A percentile compares a stretch with the other conserved stretches of the same genome.
Evolutionary conservation across 2,329 filamentous ascomycete genomes (phyloP).

Genomic region (Colletotrichum euphorbiae): DNA sequence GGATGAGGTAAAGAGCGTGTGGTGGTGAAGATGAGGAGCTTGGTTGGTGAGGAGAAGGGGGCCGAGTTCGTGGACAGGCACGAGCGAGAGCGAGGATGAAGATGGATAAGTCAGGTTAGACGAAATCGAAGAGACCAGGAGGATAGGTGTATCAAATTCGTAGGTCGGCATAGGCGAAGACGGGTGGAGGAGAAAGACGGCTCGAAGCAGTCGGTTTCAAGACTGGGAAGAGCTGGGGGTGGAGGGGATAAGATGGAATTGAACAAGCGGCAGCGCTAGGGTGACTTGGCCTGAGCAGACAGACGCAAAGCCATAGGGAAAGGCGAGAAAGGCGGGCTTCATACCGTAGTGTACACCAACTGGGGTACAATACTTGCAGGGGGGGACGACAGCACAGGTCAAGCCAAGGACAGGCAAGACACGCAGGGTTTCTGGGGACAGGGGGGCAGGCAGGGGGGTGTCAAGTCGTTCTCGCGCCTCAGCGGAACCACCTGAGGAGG

Average conservation of each 20-base stretch:
- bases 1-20: slow-evolving; percentile 24
- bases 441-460: slow-evolving; percentile 17
- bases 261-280: slow-evolving; percentile 36
- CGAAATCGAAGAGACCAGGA: slow-evolving; percentile 32
- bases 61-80: background rate
- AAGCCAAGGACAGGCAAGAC: slow-evolving; percentile 36
- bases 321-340: slow-evolving; percentile 12
- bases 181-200: slow-evolving; percentile 25
- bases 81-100: slow-evolving; percentile 1
- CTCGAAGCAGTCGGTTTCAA: slow-evolving; percentile 34
- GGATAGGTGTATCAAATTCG: slow-evolving; percentile 27
- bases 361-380: background rate
- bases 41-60: background rate
- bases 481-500: background rate
- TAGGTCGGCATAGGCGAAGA: slow-evolving; percentile 27
- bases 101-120: slow-evolving; percentile 10
- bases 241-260: slow-evolving; percentile 41
- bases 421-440: slow-evolving; percentile 31
- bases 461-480: slow-evolving; percentile 6
- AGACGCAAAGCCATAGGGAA: slow-evolving; percentile 5
- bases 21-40: background rate
- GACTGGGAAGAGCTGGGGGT: slow-evolving; percentile 38
- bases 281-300: slow-evolving; percentile 35
- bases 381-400: slow-evolving; percentile 6
- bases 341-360: slow-evolving; percentile 18